Evolutionary conservation across 257 asterid species (phyloP), one percentile per base, ranked within the genome.

Genomic region (Prunella vulgaris): DNA sequence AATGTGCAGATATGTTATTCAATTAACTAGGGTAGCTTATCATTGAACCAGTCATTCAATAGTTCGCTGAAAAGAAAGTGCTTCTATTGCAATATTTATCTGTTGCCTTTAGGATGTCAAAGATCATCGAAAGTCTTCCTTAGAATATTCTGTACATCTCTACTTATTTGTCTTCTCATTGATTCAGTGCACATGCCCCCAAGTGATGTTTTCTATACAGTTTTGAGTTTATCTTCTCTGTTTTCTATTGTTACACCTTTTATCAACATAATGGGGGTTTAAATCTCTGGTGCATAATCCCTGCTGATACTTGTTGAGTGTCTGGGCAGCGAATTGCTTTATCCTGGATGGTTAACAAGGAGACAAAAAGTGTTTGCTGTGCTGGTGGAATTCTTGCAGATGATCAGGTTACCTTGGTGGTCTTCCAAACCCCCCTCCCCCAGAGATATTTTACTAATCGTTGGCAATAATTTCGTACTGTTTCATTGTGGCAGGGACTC

Each of bases 341-440:
- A 71, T 86, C 88, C 74, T 93, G 99, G 99, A 93, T 93, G 99
- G 91, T 87, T 56, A 87, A 87, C 84, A 87, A 88, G 80, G 99
- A 93, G 90, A 93, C 87, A 4, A 83, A 76, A 15, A 80, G 85
- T 78, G 80, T 81, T 40, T 86, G 85, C 76, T 93, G 99, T 77
- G 84, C 91, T 80, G 99, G 99, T 54, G 99, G 99, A 70, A 87
- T 93, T 84, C 99, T 93, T 73, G 99, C 99, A 0, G 99, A 93
- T 66, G 99, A 93, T 84, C 99, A 93, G 97, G 99, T 93, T 68
- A 60, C 60, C 32, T 28, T 74, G 32, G 15, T 62, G 59, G n/a
- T 64, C 64, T n/a, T n/a, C n/a, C n/a, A n/a, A n/a, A n/a, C n/a
- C n/a, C n/a, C n/a, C n/a, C n/a, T n/a, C n/a, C n/a, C n/a, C 72